phyloP scores from a whole-genome alignment of 176 grass and related monocot species.

The Dactylis glomerata region DNA sequence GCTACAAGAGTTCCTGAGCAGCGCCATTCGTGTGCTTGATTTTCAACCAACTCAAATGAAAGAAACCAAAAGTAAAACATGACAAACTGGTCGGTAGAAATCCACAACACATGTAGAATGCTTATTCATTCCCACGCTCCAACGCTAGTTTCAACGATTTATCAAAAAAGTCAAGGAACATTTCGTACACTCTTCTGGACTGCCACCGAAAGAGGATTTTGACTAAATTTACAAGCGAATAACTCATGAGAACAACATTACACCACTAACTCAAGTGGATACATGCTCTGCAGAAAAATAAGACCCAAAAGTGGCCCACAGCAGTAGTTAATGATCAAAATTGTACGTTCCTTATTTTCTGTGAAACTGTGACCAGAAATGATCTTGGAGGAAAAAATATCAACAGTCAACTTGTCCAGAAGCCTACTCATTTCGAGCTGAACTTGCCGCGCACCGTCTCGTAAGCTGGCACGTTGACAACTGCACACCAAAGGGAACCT shows the following conservation, averaged over 20 bases:
- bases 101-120: not conserved
- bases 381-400: conserved; percentile 27
- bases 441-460: conserved; percentile 88
- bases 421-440: conserved; percentile 54
- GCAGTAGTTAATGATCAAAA: conserved; percentile 39
- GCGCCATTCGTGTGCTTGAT: not conserved
- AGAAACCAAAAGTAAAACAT: not conserved
- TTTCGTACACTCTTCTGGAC: conserved; percentile 24
- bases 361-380: conserved; percentile 32
- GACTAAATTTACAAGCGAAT: conserved; percentile 34
- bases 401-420: conserved; percentile 41
- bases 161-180: not conserved
- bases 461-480: conserved; percentile 75
- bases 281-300: not conserved
- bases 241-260: conserved; percentile 17
- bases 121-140: conserved; percentile 21
- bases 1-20: not conserved
- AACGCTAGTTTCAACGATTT: conserved; percentile 14
- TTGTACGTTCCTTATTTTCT: conserved; percentile 37
- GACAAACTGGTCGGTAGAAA: not conserved
- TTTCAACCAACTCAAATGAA: not conserved
- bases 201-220: conserved; percentile 10
- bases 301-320: not conserved
- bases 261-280: conserved; percentile 5
- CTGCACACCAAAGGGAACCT: conserved; percentile 32